These are phyloP conservation scores for Penicillium arizonense DNA, from an alignment of 495 filamentous ascomycete species.

Conservation along the genomic window DNA sequence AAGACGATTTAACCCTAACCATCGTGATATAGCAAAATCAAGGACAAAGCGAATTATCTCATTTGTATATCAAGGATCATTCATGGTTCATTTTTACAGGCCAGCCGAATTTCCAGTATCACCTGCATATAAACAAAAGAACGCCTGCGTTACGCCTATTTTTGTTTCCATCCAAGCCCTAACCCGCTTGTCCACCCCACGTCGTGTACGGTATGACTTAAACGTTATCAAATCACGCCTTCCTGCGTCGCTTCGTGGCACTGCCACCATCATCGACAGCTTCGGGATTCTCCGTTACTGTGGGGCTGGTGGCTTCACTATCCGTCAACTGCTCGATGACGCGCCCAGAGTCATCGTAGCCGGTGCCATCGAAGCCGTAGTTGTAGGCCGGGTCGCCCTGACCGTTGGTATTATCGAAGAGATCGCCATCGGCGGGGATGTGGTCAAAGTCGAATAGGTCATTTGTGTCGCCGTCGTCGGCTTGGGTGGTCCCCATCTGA, in stretches of 20 bases:
- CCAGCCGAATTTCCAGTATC: neutral
- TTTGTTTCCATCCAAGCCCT: neutral
- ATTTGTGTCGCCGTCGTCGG: slow-evolving; percentile 29
- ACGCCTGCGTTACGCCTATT: slow-evolving; percentile 2
- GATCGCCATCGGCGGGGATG: slow-evolving; percentile 36
- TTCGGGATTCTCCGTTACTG: slow-evolving; percentile 23
- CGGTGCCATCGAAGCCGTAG: slow-evolving; percentile 30
- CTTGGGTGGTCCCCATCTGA: slow-evolving; percentile 2
- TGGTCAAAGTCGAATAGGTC: slow-evolving; percentile 46
- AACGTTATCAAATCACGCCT: slow-evolving; percentile 22
- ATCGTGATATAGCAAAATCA: neutral
- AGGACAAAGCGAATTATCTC: slow-evolving; percentile 1
- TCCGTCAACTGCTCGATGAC: slow-evolving; percentile 47
- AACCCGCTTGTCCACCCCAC: neutral
- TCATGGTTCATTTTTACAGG: slow-evolving; percentile 9
- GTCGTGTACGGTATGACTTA: too few species aligned
- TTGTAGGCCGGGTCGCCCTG: slow-evolving; percentile 26
- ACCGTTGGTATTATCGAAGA: slow-evolving; percentile 32
- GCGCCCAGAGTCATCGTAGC: slow-evolving; percentile 31
- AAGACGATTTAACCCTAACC: too few species aligned
- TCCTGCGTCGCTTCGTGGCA: slow-evolving; percentile 37
- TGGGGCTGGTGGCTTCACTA: slow-evolving; percentile 48
- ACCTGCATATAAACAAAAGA: neutral
- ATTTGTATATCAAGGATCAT: neutral
- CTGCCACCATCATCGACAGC: slow-evolving; percentile 23